These are phyloP conservation scores for Pholiota adiposa DNA, from an alignment of 1,284 basidiomycete species.

Conservation along the genomic window DNA sequence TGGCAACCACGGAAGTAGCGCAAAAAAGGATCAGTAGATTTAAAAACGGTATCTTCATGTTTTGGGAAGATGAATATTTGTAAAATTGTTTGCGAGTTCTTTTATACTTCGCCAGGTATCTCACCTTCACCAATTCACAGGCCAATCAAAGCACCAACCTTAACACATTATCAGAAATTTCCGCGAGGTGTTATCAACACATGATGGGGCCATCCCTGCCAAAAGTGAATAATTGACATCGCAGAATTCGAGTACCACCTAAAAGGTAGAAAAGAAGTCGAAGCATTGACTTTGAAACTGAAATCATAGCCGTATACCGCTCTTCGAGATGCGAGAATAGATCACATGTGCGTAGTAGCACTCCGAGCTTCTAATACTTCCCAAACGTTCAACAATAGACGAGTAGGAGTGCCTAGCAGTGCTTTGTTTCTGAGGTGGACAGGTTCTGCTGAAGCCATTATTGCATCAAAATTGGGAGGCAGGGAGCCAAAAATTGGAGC, in stretches of 20 bases:
- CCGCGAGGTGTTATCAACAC: slow-evolving; percentile 13
- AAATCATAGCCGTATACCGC: not conserved
- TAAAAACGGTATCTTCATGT: slow-evolving; percentile 20
- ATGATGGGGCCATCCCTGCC: slow-evolving; percentile 14
- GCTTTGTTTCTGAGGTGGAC: no score
- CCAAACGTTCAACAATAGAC: no score
- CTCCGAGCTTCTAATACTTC: not conserved
- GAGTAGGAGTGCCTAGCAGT: no score
- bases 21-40: slow-evolving; percentile 21
- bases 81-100: not conserved
- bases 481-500: not conserved
- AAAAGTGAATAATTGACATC: slow-evolving; percentile 8
- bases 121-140: not conserved
- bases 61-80: not conserved
- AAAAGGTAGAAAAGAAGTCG: slow-evolving; percentile 18
- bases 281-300: slow-evolving; percentile 8
- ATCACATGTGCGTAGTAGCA: slow-evolving; percentile 4
- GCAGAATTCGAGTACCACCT: not conserved
- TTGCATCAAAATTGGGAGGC: not conserved
- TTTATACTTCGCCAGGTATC: slow-evolving; percentile 8
- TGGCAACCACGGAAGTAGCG: slow-evolving; percentile 15
- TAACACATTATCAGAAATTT: not conserved
- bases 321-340: slow-evolving; percentile 5
- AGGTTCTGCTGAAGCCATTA: no score
- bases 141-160: not conserved